A percentile compares a stretch with the other conserved stretches of the same genome.
phyloP scores from a whole-genome alignment of 768 basidiomycete genomes.

The Boletus insuetus region DNA sequence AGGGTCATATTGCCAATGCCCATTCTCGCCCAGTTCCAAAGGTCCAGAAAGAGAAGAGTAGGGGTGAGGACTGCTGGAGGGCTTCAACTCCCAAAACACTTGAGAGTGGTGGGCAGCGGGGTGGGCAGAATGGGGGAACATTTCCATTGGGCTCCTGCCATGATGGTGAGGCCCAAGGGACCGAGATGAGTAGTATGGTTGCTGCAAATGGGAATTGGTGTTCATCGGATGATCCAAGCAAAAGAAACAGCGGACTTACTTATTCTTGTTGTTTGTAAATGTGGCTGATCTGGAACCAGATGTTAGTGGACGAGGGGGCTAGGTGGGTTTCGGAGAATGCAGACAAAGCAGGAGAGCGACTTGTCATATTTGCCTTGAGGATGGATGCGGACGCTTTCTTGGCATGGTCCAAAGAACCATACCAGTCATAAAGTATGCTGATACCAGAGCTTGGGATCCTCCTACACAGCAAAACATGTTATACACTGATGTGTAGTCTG shows the following conservation, averaged over 20 bases:
- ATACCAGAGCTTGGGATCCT: constrained; percentile 99
- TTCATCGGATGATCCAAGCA: constrained; percentile 2
- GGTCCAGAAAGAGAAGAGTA: too few relatives aligned
- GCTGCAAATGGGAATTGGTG: constrained; percentile 24
- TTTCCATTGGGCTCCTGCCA: too few relatives aligned
- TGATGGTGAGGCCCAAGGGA: constrained; percentile 41
- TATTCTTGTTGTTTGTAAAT: constrained; percentile 98
- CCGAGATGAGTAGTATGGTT: constrained; percentile 33
- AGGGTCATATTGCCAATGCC: too few relatives aligned
- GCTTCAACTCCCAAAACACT: too few relatives aligned
- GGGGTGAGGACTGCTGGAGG: too few relatives aligned
- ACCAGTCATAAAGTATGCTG: constrained; percentile 97
- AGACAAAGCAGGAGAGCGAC: constrained; percentile 89
- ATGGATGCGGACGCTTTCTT: constrained; percentile 98
- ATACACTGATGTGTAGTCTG: background rate
- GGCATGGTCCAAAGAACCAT: constrained; percentile 96
- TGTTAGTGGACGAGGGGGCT: constrained; percentile 93
- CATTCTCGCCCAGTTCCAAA: too few relatives aligned
- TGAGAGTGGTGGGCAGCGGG: too few relatives aligned
- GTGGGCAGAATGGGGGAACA: too few relatives aligned
- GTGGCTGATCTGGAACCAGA: constrained; percentile 99
- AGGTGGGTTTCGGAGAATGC: constrained; percentile 93
- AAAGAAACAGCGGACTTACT: constrained; percentile 44
- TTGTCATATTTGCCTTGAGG: constrained; percentile 88
- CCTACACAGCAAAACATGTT: constrained; percentile 35